Evolutionary conservation across 2,329 filamentous ascomycete species (phyloP).

Genomic region (Myotisia sp.): DNA sequence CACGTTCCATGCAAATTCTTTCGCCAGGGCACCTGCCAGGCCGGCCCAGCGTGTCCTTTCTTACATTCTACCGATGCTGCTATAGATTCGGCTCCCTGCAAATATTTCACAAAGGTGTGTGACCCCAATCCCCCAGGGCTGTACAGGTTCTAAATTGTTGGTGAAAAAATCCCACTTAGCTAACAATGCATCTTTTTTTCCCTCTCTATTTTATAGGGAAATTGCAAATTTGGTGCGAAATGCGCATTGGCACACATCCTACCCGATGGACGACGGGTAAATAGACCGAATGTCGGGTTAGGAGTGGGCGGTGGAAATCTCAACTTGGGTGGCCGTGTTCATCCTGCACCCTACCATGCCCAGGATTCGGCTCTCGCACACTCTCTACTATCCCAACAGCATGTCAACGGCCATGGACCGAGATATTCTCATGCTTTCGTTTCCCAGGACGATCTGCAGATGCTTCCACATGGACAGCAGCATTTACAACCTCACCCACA

Average conservation of each 20-base stretch:
- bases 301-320: slow-evolving; percentile 43
- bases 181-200: not conserved
- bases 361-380: slow-evolving; percentile 61
- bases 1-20: slow-evolving; percentile 99
- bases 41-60: slow-evolving; percentile 89
- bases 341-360: slow-evolving; percentile 47
- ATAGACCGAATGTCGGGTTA: slow-evolving; percentile 45
- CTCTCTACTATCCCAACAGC: slow-evolving; percentile 49
- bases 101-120: slow-evolving; percentile 93
- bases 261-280: slow-evolving; percentile 82
- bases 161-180: not conserved
- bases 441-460: slow-evolving; percentile 30
- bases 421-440: slow-evolving; percentile 29
- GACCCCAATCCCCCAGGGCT: not conserved
- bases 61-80: slow-evolving; percentile 79
- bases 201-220: slow-evolving; percentile 62
- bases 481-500: not conserved
- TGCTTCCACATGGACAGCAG: slow-evolving; percentile 21
- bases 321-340: slow-evolving; percentile 52
- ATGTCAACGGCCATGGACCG: slow-evolving; percentile 37
- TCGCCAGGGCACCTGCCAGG: slow-evolving; percentile 87
- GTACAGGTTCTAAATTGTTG: too few relatives aligned
- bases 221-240: slow-evolving; percentile 97
- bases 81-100: slow-evolving; percentile 77
- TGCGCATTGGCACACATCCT: slow-evolving; percentile 94